Conservation (phyloP, 257 asterid genomes). For the Cynanchum wilfordii region DNA sequence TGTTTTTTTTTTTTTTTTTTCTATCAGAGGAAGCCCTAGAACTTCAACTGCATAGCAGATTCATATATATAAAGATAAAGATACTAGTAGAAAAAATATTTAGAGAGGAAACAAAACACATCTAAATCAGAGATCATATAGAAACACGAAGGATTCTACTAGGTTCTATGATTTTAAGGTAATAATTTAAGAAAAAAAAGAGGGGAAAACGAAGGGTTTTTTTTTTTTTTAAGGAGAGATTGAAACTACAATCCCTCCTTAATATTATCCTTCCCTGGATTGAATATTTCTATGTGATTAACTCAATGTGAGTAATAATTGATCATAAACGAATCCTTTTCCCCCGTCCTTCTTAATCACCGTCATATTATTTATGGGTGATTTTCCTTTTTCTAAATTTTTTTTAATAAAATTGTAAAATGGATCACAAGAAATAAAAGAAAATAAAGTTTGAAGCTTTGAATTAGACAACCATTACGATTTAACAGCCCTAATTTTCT, state of each 20-base stretch:
- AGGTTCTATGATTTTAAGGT: not conserved
- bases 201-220: not conserved
- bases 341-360: too few species aligned
- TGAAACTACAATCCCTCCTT: slow-evolving; percentile 13
- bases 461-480: not conserved
- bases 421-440: too few species aligned
- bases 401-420: too few species aligned
- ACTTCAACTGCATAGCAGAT: not conserved
- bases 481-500: not conserved
- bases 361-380: too few species aligned
- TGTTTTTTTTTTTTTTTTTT: too few species aligned
- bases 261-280: not conserved
- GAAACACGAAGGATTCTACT: slow-evolving; percentile 5
- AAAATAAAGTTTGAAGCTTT: not conserved
- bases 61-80: not conserved
- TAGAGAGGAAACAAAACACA: slow-evolving; percentile 3
- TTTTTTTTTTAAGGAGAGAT: slow-evolving; percentile 8
- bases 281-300: not conserved
- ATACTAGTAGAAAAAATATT: not conserved
- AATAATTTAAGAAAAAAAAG: too few species aligned
- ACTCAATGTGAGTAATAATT: not conserved
- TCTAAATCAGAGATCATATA: not conserved
- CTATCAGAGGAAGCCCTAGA: not conserved
- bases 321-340: not conserved
- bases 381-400: too few species aligned